Evolutionary conservation across 2,329 filamentous ascomycete genomes (phyloP).

Genomic region (Chaetomium strumarium): DNA sequence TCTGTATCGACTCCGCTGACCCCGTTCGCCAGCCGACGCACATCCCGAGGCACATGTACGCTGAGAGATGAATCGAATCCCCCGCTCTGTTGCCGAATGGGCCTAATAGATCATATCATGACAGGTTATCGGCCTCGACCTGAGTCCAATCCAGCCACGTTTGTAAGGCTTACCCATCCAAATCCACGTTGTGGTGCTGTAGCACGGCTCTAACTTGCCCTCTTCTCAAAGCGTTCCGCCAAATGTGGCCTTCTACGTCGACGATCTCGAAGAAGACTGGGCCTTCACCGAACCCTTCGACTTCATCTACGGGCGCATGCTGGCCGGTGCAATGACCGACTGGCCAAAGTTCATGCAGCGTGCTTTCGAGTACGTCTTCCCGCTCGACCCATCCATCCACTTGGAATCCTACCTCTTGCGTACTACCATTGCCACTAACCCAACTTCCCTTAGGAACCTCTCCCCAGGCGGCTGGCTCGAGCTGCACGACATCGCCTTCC

Average conservation of each 20-base stretch:
- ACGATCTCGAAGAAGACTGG: constrained; percentile 30
- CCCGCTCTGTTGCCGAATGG: too few species aligned
- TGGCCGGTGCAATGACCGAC: constrained; percentile 13
- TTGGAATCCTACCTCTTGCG: neutral
- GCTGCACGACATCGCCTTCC: constrained; percentile 15
- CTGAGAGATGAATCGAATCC: too few species aligned
- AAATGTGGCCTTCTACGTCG: constrained; percentile 44
- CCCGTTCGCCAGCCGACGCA: constrained; percentile 2
- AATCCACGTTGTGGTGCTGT: neutral
- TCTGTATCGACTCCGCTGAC: too few species aligned
- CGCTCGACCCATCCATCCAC: neutral
- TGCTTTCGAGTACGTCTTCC: constrained; percentile 2
- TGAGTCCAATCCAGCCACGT: constrained; percentile 32
- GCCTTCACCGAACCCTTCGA: constrained; percentile 17
- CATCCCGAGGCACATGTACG: constrained; percentile 13
- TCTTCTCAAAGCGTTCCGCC: constrained; percentile 36
- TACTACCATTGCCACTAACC: neutral
- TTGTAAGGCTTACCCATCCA: constrained; percentile 13
- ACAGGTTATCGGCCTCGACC: constrained; percentile 30
- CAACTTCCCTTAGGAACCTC: constrained; percentile 4
- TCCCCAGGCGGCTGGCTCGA: constrained; percentile 23
- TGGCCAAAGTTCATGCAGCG: constrained; percentile 14
- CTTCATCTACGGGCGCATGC: constrained; percentile 17
- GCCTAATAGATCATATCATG: too few species aligned
- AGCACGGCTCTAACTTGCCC: too few species aligned